A percentile compares a stretch with the other conserved stretches of the same genome.
phyloP scores from a whole-genome alignment of 2,329 filamentous ascomycete genomes.

The Pestalotiopsis sp. region DNA sequence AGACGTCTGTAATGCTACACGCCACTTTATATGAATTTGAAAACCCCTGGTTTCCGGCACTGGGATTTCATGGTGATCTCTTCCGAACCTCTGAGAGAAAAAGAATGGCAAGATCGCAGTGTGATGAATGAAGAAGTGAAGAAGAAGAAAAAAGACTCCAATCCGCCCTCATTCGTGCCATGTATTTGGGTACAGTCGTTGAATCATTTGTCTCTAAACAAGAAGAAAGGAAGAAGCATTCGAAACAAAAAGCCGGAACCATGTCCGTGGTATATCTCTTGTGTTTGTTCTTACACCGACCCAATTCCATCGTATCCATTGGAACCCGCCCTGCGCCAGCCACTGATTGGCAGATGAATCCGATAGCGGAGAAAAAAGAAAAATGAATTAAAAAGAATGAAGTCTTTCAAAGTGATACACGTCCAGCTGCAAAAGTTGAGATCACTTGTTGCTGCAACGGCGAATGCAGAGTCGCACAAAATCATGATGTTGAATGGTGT shows the following conservation, averaged over 20 bases:
- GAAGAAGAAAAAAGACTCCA: constrained; percentile 4
- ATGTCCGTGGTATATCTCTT: constrained; percentile 10
- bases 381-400: constrained; percentile 19
- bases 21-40: not conserved
- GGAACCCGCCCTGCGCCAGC: constrained; percentile 5
- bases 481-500: constrained; percentile 14
- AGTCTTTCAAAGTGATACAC: constrained; percentile 6
- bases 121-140: too few species aligned
- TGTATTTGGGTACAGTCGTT: constrained; percentile 1
- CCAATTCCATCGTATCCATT: constrained; percentile 1
- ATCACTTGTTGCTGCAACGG: constrained; percentile 15
- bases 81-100: not conserved
- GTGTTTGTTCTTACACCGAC: not conserved
- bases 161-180: constrained; percentile 9
- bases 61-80: not conserved
- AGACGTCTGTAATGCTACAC: not conserved
- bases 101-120: not conserved
- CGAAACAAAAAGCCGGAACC: not conserved
- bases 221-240: constrained; percentile 3
- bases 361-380: not conserved
- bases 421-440: not conserved
- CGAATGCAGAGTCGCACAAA: constrained; percentile 13
- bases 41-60: not conserved
- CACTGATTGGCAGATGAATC: not conserved
- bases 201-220: constrained; percentile 8